A percentile compares a stretch with the other conserved stretches of the same genome.
These are phyloP conservation scores for Kwoniella bestiolae DNA, from an alignment of 768 basidiomycete species.

Conservation along the genomic window DNA sequence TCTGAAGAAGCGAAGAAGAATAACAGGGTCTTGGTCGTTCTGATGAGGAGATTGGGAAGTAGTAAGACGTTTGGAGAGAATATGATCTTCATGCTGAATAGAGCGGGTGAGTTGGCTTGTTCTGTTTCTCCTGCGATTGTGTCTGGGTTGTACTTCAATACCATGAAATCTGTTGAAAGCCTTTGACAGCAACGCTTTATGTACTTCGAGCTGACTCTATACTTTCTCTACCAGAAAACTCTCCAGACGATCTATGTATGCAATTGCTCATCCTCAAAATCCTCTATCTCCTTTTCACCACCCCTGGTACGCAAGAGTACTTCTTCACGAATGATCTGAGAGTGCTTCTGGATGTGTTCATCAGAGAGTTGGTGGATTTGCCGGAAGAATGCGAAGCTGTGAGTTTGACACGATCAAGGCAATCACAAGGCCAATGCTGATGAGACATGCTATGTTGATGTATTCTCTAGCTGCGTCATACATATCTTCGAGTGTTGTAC, in stretches of 20 bases:
- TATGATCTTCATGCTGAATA: slow-evolving; percentile 98
- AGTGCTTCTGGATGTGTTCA: slow-evolving; percentile 94
- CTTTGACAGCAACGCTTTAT: no score
- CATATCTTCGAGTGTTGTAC: slow-evolving; percentile 93
- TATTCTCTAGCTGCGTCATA: slow-evolving; percentile 76
- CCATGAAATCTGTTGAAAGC: no score
- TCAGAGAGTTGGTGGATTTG: slow-evolving; percentile 88
- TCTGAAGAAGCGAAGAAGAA: slow-evolving; percentile 55
- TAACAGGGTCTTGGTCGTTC: slow-evolving; percentile 80
- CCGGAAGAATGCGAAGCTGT: slow-evolving; percentile 94
- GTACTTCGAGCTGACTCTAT: no score
- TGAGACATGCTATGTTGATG: slow-evolving; percentile 1
- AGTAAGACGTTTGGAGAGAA: slow-evolving; percentile 97
- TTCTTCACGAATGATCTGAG: slow-evolving; percentile 98
- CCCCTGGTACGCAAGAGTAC: slow-evolving; percentile 87
- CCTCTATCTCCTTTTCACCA: slow-evolving; percentile 92
- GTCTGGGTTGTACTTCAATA: background rate
- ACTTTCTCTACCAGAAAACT: slow-evolving; percentile 65
- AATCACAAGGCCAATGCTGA: no score
- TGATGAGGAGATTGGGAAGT: slow-evolving; percentile 81
- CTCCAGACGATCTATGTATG: slow-evolving; percentile 90
- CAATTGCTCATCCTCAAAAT: slow-evolving; percentile 92
- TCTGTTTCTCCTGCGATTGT: background rate
- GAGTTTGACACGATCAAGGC: no score
- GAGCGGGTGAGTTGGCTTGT: slow-evolving; percentile 73